Percentiles rank a stretch among this genome's conserved stretches.
These are phyloP conservation scores for Fagus sylvatica DNA, from an alignment of 306 rosid genomes.

Conservation along the genomic window DNA sequence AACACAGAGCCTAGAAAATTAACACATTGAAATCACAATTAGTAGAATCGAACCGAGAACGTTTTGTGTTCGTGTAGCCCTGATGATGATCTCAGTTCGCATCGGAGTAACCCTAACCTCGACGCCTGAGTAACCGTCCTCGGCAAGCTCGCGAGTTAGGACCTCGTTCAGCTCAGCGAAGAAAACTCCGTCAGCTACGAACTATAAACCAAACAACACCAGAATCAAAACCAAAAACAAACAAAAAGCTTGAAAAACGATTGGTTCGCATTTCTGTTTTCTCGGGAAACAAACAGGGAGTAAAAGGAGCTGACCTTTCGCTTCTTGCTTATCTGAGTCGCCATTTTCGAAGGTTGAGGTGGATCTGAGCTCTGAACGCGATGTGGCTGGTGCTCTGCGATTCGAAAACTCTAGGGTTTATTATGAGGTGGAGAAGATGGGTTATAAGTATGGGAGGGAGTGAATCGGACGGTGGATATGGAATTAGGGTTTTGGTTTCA, in stretches of 20 bases:
- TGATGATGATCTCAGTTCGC: conserved; percentile 71
- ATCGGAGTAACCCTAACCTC: conserved; percentile 80
- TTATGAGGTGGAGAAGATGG: neutral
- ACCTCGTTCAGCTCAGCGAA: conserved; percentile 79
- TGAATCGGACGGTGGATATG: conserved; percentile 26
- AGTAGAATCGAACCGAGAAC: conserved; percentile 40
- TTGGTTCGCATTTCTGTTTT: neutral
- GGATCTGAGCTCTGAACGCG: conserved; percentile 21
- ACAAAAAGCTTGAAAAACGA: neutral
- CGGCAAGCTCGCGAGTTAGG: conserved; percentile 68
- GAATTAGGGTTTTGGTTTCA: conserved; percentile 3
- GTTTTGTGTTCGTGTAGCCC: conserved; percentile 61
- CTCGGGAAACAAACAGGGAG: neutral
- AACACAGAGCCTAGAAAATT: neutral
- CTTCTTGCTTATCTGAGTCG: conserved; percentile 72
- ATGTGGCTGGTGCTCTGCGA: conserved; percentile 31
- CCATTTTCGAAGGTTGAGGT: conserved; percentile 23
- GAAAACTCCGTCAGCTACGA: conserved; percentile 76
- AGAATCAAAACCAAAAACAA: neutral
- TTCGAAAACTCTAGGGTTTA: conserved; percentile 39
- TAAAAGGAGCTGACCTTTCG: conserved; percentile 49
- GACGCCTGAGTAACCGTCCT: conserved; percentile 79
- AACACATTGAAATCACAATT: neutral
- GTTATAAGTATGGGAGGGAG: conserved; percentile 3
- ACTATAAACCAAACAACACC: conserved; percentile 26